Base-by-base conservation (phyloP, 306 rosid genomes). In the Alnus rubra region DNA sequence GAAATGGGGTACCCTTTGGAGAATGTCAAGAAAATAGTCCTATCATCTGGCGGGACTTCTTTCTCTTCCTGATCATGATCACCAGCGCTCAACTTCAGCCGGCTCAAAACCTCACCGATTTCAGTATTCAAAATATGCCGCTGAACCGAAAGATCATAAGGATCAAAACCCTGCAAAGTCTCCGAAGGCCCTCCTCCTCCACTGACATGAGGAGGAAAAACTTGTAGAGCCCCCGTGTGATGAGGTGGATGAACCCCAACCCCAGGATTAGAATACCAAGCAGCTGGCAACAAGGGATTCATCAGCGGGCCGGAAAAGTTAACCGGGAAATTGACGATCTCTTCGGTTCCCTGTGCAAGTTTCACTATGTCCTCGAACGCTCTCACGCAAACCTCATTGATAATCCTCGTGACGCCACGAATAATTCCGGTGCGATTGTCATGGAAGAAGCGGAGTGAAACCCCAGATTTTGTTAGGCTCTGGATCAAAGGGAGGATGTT, bases 1-100 rank as follows among this genome's bases (percentile, higher is more conserved):
- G 87, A 82, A 53, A 90, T 81, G 6, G 92, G 97, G 69, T 90
- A 90, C 0, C 94, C 97, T 67, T 84, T 88, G 0, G 94, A 90
- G 69, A 92, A 92, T 7, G 92, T 90, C 54, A 92, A 68, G 69
- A 90, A 88, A 37, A 92, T 81, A 1, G 89, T 92, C 85, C 97
- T 88, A 9, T 90, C 86, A 51, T 87, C 87, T 0, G 81, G 28
- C 0, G 83, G 69, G 19, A 82, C 81, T 4, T 35, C 76, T 19
- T 13, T 64, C 15, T 42, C 54, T n/a, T 11, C 47, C 30, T 9
- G 72, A 30, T 33, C 50, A 23, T 23, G 31, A 7, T 23, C 28
- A 54, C 37, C 53, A 14, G 18, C 54, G 42, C 71, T 39, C 55
- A 82, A 9, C 49, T 77, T 11, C 13, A 88, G 9, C 5, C 56